Evolutionary conservation across 2,329 filamentous ascomycete genomes (phyloP).

Genomic region (Didymella lethalis): DNA sequence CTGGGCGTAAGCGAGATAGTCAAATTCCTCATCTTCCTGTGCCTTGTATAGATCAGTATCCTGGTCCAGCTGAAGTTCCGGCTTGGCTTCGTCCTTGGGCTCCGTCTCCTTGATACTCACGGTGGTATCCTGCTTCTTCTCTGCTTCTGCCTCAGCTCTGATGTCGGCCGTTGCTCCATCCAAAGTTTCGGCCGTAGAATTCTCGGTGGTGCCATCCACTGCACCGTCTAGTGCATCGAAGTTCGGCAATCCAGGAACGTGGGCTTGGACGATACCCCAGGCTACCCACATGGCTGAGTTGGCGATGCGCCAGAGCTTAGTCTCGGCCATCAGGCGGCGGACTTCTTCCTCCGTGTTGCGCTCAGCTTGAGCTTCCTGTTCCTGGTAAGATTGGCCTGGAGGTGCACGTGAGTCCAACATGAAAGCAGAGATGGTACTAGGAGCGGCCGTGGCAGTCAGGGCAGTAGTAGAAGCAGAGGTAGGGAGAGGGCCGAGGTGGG

Average conservation of each 20-base stretch:
- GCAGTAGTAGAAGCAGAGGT: constrained; percentile 46
- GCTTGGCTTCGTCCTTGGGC: constrained; percentile 33
- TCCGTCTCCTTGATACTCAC: constrained; percentile 37
- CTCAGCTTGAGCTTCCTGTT: constrained; percentile 61
- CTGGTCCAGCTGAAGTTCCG: constrained; percentile 31
- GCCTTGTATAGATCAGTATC: constrained; percentile 55
- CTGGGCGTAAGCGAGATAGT: constrained; percentile 91
- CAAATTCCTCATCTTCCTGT: constrained; percentile 75
- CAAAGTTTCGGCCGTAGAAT: constrained; percentile 32
- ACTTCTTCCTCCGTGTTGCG: constrained; percentile 72
- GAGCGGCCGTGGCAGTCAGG: constrained; percentile 42
- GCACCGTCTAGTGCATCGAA: constrained; percentile 43
- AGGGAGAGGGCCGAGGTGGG: constrained; percentile 40
- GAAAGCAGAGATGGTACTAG: constrained; percentile 65
- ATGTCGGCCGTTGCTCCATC: constrained; percentile 39
- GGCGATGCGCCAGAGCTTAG: constrained; percentile 82
- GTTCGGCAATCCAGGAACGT: constrained; percentile 75
- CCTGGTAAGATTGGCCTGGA: constrained; percentile 46
- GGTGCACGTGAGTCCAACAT: constrained; percentile 72
- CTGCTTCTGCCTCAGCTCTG: constrained; percentile 27
- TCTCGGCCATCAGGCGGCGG: constrained; percentile 76
- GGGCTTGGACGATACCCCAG: constrained; percentile 96
- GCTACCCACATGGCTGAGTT: constrained; percentile 92
- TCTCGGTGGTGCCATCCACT: constrained; percentile 24
- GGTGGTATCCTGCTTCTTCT: constrained; percentile 10